Conservation (phyloP, 257 asterid genomes). For the Cordia subcordata region DNA sequence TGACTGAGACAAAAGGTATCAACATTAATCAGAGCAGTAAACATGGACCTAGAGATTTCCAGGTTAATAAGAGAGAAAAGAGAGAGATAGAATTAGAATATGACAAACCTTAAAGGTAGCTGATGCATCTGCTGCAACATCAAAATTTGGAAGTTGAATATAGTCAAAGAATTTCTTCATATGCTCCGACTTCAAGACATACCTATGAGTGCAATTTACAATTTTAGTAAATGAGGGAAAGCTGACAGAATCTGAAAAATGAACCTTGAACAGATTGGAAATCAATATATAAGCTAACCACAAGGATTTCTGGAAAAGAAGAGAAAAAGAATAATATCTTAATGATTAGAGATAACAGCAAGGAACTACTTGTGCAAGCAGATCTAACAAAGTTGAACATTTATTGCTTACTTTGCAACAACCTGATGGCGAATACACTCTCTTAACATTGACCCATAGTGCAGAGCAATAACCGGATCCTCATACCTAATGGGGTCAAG, state of each 20-base stretch:
- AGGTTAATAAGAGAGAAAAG: background rate
- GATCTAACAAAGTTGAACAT: background rate
- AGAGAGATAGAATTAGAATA: slow-evolving; percentile 6
- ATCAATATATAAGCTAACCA: no score
- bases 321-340: no score
- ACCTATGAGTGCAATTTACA: slow-evolving; percentile 28
- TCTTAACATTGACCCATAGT: slow-evolving; percentile 81
- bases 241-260: background rate
- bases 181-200: slow-evolving; percentile 57
- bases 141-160: slow-evolving; percentile 81
- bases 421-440: slow-evolving; percentile 90
- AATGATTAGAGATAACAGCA: background rate
- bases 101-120: slow-evolving; percentile 72
- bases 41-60: no score
- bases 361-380: background rate
- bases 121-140: slow-evolving; percentile 94
- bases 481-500: slow-evolving; percentile 47
- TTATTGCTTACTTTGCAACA: slow-evolving; percentile 60
- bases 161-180: slow-evolving; percentile 67
- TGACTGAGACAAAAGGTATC: no score
- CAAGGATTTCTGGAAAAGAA: no score
- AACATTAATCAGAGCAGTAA: no score
- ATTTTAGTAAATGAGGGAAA: background rate
- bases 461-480: slow-evolving; percentile 69
- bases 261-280: no score